These are phyloP conservation scores for Pseudonitzschia delicatissima DNA, from an alignment of 108 stramenopile genomes.

Conservation along the genomic window DNA sequence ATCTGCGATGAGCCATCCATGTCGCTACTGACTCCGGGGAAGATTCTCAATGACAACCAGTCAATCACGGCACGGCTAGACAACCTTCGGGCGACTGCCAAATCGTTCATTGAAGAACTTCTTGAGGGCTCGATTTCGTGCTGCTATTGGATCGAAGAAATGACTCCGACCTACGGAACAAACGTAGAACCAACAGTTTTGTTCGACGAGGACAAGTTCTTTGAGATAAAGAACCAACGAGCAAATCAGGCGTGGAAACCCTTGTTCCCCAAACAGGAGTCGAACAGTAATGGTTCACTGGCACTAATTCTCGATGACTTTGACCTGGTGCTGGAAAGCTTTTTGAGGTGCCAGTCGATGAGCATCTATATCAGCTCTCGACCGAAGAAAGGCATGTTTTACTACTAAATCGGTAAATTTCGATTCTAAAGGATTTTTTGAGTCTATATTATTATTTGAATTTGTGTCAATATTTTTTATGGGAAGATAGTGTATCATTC, in stretches of 20 bases:
- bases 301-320: slow-evolving; percentile 62
- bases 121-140: slow-evolving; percentile 60
- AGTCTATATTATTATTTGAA: not conserved
- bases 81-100: slow-evolving; percentile 24
- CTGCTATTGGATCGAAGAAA: slow-evolving; percentile 81
- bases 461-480: not conserved
- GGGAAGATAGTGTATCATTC: not conserved
- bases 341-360: slow-evolving; percentile 80
- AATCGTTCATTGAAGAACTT: slow-evolving; percentile 59
- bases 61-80: slow-evolving; percentile 7
- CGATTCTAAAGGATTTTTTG: not conserved
- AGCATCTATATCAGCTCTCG: slow-evolving; percentile 62
- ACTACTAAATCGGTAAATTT: slow-evolving; percentile 18
- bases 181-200: slow-evolving; percentile 54
- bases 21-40: not conserved
- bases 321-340: slow-evolving; percentile 70
- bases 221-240: slow-evolving; percentile 60
- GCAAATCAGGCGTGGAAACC: slow-evolving; percentile 30
- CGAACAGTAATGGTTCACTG: slow-evolving; percentile 18
- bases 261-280: slow-evolving; percentile 28
- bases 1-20: slow-evolving; percentile 40
- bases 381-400: slow-evolving; percentile 60
- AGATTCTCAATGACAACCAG: not conserved
- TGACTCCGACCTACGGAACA: slow-evolving; percentile 16
- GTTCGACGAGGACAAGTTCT: slow-evolving; percentile 85